These are phyloP conservation scores for Orbilia blumenaviensis DNA, from an alignment of 2,329 filamentous ascomycete species.

Conservation along the genomic window DNA sequence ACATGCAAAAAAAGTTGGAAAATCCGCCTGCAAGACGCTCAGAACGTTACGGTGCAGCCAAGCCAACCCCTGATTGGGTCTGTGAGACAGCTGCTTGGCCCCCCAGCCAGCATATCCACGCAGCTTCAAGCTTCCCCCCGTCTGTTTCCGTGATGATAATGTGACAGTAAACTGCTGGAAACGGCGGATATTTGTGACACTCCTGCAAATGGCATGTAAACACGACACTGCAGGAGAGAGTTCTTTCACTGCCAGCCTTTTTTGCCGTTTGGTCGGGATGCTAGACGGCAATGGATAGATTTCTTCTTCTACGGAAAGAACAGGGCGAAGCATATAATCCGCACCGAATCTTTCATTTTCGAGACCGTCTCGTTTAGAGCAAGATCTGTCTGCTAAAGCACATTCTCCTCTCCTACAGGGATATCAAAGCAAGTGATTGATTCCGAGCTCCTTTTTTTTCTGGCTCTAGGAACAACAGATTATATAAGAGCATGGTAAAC, in stretches of 20 bases:
- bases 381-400: conserved; percentile 4
- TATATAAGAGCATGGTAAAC: conserved; percentile 16
- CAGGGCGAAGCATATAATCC: conserved; percentile 38
- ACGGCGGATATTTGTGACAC: conserved; percentile 29
- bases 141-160: conserved; percentile 30
- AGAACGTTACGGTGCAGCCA: conserved; percentile 16
- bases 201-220: conserved; percentile 49
- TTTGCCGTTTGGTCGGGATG: conserved; percentile 7
- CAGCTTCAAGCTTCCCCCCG: conserved; percentile 35
- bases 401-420: conserved; percentile 11
- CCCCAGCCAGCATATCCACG: conserved; percentile 39
- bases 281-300: conserved; percentile 6
- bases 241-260: conserved; percentile 14
- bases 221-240: conserved; percentile 29
- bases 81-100: conserved; percentile 28
- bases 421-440: conserved; percentile 10
- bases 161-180: conserved; percentile 21
- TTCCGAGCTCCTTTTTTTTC: conserved; percentile 20
- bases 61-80: conserved; percentile 39
- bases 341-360: conserved; percentile 24
- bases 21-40: conserved; percentile 14
- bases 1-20: conserved; percentile 12
- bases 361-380: not conserved
- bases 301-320: conserved; percentile 4
- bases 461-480: not conserved